Percentiles rank a stretch among this genome's conserved stretches.
These are phyloP conservation scores for Cladosporium phlei DNA, from an alignment of 2,329 filamentous ascomycete genomes.

Conservation along the genomic window DNA sequence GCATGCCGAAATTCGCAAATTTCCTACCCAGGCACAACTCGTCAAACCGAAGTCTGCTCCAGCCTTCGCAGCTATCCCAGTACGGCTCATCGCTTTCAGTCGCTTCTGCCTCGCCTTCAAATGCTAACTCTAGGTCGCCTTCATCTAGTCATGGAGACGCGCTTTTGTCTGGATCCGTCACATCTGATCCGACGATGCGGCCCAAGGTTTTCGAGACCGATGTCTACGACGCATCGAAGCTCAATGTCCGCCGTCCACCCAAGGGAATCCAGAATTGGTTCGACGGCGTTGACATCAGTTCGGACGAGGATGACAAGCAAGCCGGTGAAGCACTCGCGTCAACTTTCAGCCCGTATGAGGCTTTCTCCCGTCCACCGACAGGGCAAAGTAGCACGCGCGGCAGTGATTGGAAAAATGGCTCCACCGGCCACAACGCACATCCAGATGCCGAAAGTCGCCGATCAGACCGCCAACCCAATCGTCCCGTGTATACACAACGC, in stretches of 20 bases:
- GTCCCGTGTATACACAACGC: slow-evolving; percentile 5
- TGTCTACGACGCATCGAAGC: slow-evolving; percentile 43
- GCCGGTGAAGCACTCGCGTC: slow-evolving; percentile 18
- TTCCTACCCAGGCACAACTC: slow-evolving; percentile 6
- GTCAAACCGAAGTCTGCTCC: slow-evolving; percentile 13
- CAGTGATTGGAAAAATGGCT: neutral
- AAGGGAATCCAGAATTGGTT: slow-evolving; percentile 50
- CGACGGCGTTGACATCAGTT: slow-evolving; percentile 37
- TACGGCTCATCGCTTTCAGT: slow-evolving; percentile 5
- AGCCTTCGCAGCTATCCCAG: slow-evolving; percentile 24
- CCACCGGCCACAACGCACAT: neutral
- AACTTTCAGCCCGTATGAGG: slow-evolving; percentile 15
- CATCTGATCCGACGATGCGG: slow-evolving; percentile 12
- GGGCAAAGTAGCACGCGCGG: neutral
- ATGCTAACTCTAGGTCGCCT: slow-evolving; percentile 1
- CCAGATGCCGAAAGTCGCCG: neutral
- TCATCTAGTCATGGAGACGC: slow-evolving; percentile 9
- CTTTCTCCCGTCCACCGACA: neutral
- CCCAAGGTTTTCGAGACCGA: slow-evolving; percentile 32
- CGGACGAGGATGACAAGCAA: slow-evolving; percentile 23
- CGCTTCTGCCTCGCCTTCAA: slow-evolving; percentile 6
- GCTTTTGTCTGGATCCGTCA: slow-evolving; percentile 7
- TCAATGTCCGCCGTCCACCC: slow-evolving; percentile 43
- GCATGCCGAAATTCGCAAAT: slow-evolving; percentile 10
- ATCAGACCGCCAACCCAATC: neutral